A percentile compares a stretch with the other conserved stretches of the same genome.
These are phyloP conservation scores for Epichloe amarillans DNA, from an alignment of 2,329 filamentous ascomycete species.

Conservation along the genomic window DNA sequence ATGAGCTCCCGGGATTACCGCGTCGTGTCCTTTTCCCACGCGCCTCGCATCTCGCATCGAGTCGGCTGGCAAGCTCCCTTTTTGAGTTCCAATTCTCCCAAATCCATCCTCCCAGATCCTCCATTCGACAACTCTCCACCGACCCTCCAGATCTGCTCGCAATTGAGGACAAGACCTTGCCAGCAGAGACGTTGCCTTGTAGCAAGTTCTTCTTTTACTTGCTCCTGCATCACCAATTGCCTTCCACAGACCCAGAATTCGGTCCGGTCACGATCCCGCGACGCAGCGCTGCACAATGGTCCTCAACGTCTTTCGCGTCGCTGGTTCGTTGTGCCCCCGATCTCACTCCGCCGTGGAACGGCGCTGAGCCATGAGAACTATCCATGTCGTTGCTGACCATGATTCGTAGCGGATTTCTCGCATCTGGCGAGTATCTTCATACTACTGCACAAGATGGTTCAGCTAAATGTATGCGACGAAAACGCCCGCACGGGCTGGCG, in stretches of 20 bases:
- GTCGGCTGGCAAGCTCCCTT: conserved; percentile 1
- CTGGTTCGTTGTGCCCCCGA: conserved; percentile 28
- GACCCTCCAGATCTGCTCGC: background rate
- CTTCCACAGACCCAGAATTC: background rate
- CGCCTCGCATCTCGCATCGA: background rate
- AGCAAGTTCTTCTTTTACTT: background rate
- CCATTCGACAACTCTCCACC: background rate
- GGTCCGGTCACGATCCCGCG: background rate
- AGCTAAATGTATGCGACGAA: conserved; percentile 56
- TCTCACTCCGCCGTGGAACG: background rate
- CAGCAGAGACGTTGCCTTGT: background rate
- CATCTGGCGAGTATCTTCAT: conserved; percentile 91
- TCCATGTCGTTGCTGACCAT: conserved; percentile 8
- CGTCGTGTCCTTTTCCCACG: conserved; percentile 8
- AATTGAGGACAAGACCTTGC: background rate
- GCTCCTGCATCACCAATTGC: background rate
- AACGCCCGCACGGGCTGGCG: conserved; percentile 5
- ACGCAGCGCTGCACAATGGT: conserved; percentile 22
- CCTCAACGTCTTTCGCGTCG: conserved; percentile 46
- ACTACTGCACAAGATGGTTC: conserved; percentile 90
- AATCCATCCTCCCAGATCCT: background rate
- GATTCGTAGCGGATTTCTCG: conserved; percentile 75
- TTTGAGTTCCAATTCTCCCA: background rate
- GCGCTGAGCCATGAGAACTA: conserved; percentile 7
- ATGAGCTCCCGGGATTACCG: background rate